Evolutionary conservation across 2,329 filamentous ascomycete species (phyloP).

Genomic region (Penicillium occitanis): DNA sequence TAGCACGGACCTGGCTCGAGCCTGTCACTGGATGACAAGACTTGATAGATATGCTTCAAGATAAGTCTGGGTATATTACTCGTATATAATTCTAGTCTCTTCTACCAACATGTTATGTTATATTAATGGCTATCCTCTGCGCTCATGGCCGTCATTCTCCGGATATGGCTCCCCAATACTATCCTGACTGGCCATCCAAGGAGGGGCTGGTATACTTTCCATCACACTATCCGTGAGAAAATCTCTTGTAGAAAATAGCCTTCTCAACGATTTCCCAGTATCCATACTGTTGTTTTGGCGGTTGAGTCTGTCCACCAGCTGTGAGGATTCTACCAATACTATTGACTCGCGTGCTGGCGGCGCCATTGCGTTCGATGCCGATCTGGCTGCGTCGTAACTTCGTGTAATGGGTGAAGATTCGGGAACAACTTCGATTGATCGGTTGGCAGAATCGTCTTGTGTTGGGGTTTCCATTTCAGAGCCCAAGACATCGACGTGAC

Average conservation of each 20-base stretch:
- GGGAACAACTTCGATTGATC: constrained; percentile 37
- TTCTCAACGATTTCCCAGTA: constrained; percentile 23
- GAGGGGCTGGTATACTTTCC: constrained; percentile 45
- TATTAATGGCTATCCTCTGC: not conserved
- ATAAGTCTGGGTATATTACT: not conserved
- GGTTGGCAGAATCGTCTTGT: constrained; percentile 14
- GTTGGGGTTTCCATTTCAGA: constrained; percentile 22
- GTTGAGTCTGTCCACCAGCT: constrained; percentile 33
- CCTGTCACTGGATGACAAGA: not conserved
- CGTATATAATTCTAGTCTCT: not conserved
- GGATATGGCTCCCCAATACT: constrained; percentile 41
- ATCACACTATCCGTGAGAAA: constrained; percentile 45
- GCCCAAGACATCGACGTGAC: constrained; percentile 15
- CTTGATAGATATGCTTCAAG: not conserved
- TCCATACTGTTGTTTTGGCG: constrained; percentile 21
- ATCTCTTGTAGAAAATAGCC: constrained; percentile 36
- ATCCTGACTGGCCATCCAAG: constrained; percentile 42
- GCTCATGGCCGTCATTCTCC: constrained; percentile 3
- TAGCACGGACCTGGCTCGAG: no score
- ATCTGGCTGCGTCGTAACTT: constrained; percentile 21
- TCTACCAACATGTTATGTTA: not conserved
- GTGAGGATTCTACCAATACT: constrained; percentile 45
- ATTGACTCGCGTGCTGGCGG: constrained; percentile 29
- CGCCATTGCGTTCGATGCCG: constrained; percentile 24
- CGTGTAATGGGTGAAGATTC: constrained; percentile 40